Evolutionary conservation across 495 filamentous ascomycete genomes (phyloP).

Genomic region (Aspergillus nanangensis): DNA sequence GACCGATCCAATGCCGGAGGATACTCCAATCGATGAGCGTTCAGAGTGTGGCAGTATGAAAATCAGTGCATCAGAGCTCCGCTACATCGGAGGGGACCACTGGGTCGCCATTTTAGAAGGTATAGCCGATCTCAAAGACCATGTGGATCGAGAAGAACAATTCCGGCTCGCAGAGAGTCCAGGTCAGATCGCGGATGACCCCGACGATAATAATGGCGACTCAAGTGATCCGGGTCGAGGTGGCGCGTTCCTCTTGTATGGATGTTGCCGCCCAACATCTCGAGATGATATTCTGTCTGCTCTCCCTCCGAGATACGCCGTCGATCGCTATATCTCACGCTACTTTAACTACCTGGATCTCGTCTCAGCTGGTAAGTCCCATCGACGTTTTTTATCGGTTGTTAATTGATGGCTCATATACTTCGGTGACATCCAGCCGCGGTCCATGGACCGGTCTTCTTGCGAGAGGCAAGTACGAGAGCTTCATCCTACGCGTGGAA

Average conservation of each 20-base stretch:
- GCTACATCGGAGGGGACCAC: conserved; percentile 20
- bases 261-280: conserved; percentile 18
- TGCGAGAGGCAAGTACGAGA: conserved; percentile 13
- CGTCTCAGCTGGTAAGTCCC: conserved; percentile 17
- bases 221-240: conserved; percentile 1
- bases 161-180: conserved; percentile 10
- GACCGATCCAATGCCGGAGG: conserved; percentile 1
- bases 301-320: conserved; percentile 24
- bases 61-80: conserved; percentile 17
- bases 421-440: conserved; percentile 3
- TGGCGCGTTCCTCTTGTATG: conserved; percentile 28
- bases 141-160: conserved; percentile 27
- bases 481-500: not conserved
- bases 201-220: not conserved
- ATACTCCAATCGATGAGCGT: conserved; percentile 11
- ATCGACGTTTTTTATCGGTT: not conserved
- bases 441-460: conserved; percentile 19
- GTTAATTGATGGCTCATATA: not conserved
- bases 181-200: conserved; percentile 6
- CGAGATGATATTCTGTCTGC: conserved; percentile 32
- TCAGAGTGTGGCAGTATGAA: conserved; percentile 29
- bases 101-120: conserved; percentile 28
- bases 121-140: conserved; percentile 24
- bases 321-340: conserved; percentile 25
- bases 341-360: conserved; percentile 22